These are phyloP conservation scores for Anthracocystis walkeri DNA, from an alignment of 1,284 basidiomycete species.

Conservation along the genomic window DNA sequence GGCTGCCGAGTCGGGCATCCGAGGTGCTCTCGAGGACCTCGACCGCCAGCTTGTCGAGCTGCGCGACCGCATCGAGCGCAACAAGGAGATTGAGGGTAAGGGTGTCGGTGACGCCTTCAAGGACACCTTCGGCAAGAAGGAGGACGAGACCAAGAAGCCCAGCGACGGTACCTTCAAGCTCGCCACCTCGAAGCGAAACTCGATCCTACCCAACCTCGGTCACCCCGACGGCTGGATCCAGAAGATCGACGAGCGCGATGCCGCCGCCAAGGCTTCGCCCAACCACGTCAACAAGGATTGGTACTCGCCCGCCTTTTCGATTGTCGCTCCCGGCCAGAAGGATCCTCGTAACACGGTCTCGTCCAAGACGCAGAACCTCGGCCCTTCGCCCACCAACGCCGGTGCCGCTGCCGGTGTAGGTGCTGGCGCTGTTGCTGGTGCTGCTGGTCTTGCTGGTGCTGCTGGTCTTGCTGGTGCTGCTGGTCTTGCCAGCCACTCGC, in stretches of 20 bases:
- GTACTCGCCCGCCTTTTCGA: conserved; percentile 76
- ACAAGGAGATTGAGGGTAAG: conserved; percentile 54
- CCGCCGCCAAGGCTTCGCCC: conserved; percentile 70
- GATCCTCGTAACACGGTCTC: conserved; percentile 49
- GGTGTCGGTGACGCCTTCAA: conserved; percentile 73
- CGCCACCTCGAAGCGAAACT: conserved; percentile 63
- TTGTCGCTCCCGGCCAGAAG: conserved; percentile 54
- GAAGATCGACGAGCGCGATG: conserved; percentile 75
- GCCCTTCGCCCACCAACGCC: conserved; percentile 38
- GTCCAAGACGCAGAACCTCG: conserved; percentile 46
- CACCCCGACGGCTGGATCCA: conserved; percentile 80
- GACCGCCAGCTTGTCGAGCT: conserved; percentile 87
- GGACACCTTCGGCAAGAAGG: conserved; percentile 73
- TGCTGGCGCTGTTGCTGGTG: conserved; percentile 17
- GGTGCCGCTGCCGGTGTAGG: conserved; percentile 19
- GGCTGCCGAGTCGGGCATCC: conserved; percentile 82
- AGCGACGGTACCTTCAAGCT: conserved; percentile 62
- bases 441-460: conserved; percentile 15
- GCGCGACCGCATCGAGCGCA: conserved; percentile 77
- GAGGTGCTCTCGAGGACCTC: conserved; percentile 83
- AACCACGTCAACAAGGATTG: conserved; percentile 74
- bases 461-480: conserved; percentile 14
- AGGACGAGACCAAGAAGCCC: conserved; percentile 67
- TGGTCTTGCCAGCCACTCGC: conserved; percentile 2
- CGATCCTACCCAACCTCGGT: conserved; percentile 73